Evolutionary conservation across 371 early-diverging fungal genomes (phyloP).

Genomic region (Apophysomyces sp.): DNA sequence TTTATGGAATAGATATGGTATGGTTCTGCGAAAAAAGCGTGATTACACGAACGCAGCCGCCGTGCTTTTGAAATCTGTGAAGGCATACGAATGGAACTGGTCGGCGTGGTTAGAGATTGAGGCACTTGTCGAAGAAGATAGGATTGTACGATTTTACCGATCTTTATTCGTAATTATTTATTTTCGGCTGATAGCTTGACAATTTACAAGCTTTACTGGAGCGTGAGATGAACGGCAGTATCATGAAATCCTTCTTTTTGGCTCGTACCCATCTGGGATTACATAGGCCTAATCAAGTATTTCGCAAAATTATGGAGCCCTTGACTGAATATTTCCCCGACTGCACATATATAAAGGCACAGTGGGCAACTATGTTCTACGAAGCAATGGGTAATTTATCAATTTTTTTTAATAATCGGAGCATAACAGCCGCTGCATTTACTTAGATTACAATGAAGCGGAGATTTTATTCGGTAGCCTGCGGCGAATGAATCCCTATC

Average conservation of each 20-base stretch:
- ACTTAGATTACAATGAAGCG: conserved; percentile 70
- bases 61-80: conserved; percentile 65
- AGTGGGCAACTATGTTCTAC: conserved; percentile 54
- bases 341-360: conserved; percentile 61
- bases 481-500: conserved; percentile 64
- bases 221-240: conserved; percentile 27
- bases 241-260: conserved; percentile 64
- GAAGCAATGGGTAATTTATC: conserved; percentile 32
- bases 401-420: neutral
- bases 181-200: conserved; percentile 12
- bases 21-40: conserved; percentile 49
- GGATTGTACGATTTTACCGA: conserved; percentile 33
- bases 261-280: conserved; percentile 52
- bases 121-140: conserved; percentile 46
- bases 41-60: conserved; percentile 52
- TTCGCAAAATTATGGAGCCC: conserved; percentile 28
- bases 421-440: neutral
- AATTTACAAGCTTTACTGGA: conserved; percentile 26
- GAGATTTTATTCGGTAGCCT: conserved; percentile 70
- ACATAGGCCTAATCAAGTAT: conserved; percentile 16
- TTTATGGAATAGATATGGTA: conserved; percentile 45
- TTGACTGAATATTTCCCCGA: conserved; percentile 41
- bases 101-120: conserved; percentile 87
- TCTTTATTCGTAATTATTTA: neutral
- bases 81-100: conserved; percentile 82